These are phyloP conservation scores for Crepidotus variabilis DNA, from an alignment of 768 basidiomycete species.

Conservation along the genomic window DNA sequence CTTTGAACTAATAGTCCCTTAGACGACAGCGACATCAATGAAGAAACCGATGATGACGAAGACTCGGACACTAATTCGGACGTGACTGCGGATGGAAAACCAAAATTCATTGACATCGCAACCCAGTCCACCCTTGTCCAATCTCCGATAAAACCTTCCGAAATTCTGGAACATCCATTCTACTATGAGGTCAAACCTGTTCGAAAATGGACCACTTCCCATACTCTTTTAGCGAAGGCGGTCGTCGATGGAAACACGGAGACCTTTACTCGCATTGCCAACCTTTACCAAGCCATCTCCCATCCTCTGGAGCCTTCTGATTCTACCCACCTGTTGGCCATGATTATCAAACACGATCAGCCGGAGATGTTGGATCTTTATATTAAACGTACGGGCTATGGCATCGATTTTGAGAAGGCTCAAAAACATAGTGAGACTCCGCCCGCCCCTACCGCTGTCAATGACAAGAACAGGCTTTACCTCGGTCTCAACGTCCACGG, in stretches of 20 bases:
- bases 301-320: constrained; percentile 21
- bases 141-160: constrained; percentile 24
- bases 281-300: constrained; percentile 26
- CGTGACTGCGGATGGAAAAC: constrained; percentile 38
- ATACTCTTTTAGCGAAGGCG: constrained; percentile 28
- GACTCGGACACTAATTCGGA: constrained; percentile 37
- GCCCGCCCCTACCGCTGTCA: constrained; percentile 18
- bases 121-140: constrained; percentile 19
- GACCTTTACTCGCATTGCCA: constrained; percentile 35
- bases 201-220: constrained; percentile 1
- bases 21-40: not conserved
- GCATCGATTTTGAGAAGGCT: constrained; percentile 28
- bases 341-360: constrained; percentile 37
- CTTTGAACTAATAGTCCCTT: not conserved
- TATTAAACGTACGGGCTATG: constrained; percentile 48
- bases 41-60: constrained; percentile 18
- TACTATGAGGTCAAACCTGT: constrained; percentile 17
- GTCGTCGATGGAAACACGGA: constrained; percentile 46
- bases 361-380: constrained; percentile 53
- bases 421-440: constrained; percentile 12
- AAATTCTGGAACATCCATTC: constrained; percentile 39
- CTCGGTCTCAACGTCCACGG: constrained; percentile 61
- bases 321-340: constrained; percentile 16
- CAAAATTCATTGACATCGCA: constrained; percentile 50
- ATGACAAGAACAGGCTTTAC: constrained; percentile 43